Conservation (phyloP, 2,329 filamentous ascomycete species). For the Ascochyta viciae-villosae region DNA sequence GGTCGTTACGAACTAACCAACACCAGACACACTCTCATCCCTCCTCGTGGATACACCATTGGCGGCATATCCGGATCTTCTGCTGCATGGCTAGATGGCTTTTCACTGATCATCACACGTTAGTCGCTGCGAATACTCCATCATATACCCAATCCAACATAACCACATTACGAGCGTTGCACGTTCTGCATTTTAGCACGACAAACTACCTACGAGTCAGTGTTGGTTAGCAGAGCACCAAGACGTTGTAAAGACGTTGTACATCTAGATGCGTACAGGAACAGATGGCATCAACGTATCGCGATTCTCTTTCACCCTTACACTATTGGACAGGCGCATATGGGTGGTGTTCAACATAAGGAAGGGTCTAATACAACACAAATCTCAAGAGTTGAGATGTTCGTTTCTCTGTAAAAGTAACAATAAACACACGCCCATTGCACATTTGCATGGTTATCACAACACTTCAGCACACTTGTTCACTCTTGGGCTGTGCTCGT, state of each 20-base stretch:
- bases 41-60: conserved; percentile 86
- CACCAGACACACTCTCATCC: conserved; percentile 81
- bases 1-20: conserved; percentile 7
- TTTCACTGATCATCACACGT: conserved; percentile 79
- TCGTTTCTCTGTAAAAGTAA: conserved; percentile 10
- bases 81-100: conserved; percentile 82
- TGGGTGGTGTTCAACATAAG: neutral
- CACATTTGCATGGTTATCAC: neutral
- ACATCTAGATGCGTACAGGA: conserved; percentile 6
- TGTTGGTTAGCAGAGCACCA: conserved; percentile 5
- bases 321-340: conserved; percentile 1
- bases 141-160: neutral
- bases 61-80: conserved; percentile 86
- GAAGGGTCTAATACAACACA: neutral
- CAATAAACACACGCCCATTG: neutral
- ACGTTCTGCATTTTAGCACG: neutral
- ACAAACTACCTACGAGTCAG: neutral
- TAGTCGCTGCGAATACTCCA: conserved; percentile 49
- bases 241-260: conserved; percentile 12
- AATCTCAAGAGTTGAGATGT: conserved; percentile 4
- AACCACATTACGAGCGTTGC: neutral
- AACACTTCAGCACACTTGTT: neutral
- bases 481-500: neutral
- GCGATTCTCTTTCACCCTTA: neutral
- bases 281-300: neutral